Evolutionary conservation across 306 rosid species (phyloP), one percentile per base, ranked within the genome.

Genomic region (Cicer yamashitae): DNA sequence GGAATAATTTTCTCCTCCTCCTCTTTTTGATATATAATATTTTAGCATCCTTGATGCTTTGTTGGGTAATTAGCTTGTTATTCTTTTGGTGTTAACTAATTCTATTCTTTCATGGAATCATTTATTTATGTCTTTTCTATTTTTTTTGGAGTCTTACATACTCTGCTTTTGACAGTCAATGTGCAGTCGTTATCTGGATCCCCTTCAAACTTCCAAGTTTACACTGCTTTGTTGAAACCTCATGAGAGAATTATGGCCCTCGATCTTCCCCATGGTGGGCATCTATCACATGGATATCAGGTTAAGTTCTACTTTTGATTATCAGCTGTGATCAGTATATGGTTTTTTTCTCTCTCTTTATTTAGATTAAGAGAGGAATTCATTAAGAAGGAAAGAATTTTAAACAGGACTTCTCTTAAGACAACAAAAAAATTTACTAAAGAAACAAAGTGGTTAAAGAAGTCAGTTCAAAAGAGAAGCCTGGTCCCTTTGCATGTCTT

Each of bases 191-290:
- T 91, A 74, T 93, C 96, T 47, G 98, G 96, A 63, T 93, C 98
- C 82, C 98, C 98, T 87, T 82, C 96, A 62, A 93, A 93, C 83
- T 93, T 93, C 86, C 98, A 93, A 87, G 98, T 82, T 84, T 93
- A 93, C 84, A 91, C 98, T 68, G 98, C 94, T 43, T 74, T 93
- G 78, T 78, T 93, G 86, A 93, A 93, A 84, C 98, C 98, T 73
- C 98, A 93, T 51, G 96, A 91, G 86, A 89, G 98, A 84, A 93
- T 93, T 71, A 93, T 93, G 98, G 98, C 96, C 43, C 98, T 93
- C 67, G 98, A 93, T 86, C 89, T 93, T 80, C 98, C 98, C 56
- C 98, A 93, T 61, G 96, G 98, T 53, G 96, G 98, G 41, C 98
- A 93, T 87, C 90, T 93, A 79, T 93, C 98, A 12, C 98, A 93